phyloP scores from a whole-genome alignment of 2,329 filamentous ascomycete species.

The Fusarium mundagurra region DNA sequence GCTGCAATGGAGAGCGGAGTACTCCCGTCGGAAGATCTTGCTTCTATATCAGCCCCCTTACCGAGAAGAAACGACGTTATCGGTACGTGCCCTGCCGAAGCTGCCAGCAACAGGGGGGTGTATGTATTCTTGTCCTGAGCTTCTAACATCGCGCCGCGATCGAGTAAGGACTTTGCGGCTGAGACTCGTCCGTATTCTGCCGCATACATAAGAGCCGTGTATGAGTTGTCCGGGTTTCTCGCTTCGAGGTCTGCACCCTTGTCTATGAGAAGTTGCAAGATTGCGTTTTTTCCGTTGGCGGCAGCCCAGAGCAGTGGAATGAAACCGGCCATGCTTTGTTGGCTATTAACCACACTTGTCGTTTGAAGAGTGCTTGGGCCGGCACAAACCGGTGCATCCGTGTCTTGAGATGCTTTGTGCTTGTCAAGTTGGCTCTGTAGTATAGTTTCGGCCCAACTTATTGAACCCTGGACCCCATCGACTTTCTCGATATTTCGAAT shows the following conservation, averaged over 20 bases:
- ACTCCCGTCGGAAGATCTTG: not conserved
- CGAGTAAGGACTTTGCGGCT: not conserved
- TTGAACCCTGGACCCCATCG: not conserved
- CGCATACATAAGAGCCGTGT: not conserved
- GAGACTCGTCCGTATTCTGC: not conserved
- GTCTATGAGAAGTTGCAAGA: not conserved
- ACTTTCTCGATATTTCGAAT: not conserved
- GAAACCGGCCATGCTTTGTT: not conserved
- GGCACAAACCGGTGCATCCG: rapidly evolving
- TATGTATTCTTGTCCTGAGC: rapidly evolving
- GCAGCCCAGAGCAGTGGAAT: not conserved
- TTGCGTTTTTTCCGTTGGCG: not conserved
- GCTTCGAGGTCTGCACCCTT: not conserved
- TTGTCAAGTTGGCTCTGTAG: not conserved
- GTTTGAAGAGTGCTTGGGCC: rapidly evolving
- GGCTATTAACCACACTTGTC: not conserved
- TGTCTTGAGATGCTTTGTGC: not conserved
- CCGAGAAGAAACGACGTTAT: not conserved
- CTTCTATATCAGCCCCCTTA: not conserved
- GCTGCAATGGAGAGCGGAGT: not conserved
- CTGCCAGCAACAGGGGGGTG: not conserved
- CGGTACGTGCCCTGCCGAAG: not conserved
- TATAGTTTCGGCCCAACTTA: not conserved
- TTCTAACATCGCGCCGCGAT: not conserved
- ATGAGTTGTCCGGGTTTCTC: rapidly evolving